Base-by-base conservation (phyloP, 352 stramenopile species). In the Peronospora belbahrii region DNA sequence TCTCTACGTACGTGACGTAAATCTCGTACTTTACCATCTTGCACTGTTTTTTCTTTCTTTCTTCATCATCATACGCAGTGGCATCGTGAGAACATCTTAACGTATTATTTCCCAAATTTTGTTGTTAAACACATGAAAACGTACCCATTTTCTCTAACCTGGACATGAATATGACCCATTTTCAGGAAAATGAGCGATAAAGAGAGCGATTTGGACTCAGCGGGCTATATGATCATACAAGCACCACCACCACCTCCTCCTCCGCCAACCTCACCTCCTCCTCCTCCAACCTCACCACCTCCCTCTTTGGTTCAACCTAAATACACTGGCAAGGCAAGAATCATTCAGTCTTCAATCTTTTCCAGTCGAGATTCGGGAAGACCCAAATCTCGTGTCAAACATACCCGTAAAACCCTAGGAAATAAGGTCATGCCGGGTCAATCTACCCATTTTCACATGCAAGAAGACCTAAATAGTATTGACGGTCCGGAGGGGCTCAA, bases 261-360 rank as follows among this genome's bases (percentile, higher is more conserved):
- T 15, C 52, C 52, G 11, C 32, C 49, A 1, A 41, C 44, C 0
- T 37, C 40, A 0, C 28, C 41, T 14, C 52, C 48, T 23, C 36
- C 48, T 2, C 42, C 43, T 1, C 32, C 37, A 0, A 24, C 30
- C 11, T 32, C 38, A 11, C 56, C 48, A 11, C 52, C 45, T 27
- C 44, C 57, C 6, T 35, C 51, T n/a, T 30, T 43, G 7, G 4
- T 18, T 13, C 52, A 46, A 27, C 33, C 59, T 13, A 64, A 55
- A 17, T 62, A 54, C 33, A 72, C 55, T n/a, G 42, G 40, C n/a
- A 75, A 74, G 41, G 49, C 65, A 2, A 15, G 42, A 7, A 62
- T 66, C 24, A 66, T 66, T 38, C 52, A 62, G 31, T 66, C 57
- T 0, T 66, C 57, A 2, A 37, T 66, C 35, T 58, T 36, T 34